These are phyloP conservation scores for Phytophthora citrophthora DNA, from an alignment of 352 stramenopile genomes.

Conservation along the genomic window DNA sequence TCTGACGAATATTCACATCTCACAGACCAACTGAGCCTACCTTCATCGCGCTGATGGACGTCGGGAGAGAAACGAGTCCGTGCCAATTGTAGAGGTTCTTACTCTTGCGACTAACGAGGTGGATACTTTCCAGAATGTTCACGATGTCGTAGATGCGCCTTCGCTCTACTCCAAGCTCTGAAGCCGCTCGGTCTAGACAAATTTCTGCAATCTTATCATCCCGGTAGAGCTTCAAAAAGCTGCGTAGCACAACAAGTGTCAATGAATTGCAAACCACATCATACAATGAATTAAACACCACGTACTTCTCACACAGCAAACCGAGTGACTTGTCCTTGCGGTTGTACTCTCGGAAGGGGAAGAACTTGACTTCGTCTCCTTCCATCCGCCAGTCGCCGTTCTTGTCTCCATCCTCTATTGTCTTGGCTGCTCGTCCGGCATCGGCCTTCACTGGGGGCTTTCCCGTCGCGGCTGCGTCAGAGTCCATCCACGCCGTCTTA, in stretches of 20 bases:
- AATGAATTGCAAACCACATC: slow-evolving; percentile 1
- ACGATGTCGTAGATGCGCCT: slow-evolving; percentile 98
- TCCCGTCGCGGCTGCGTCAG: slow-evolving; percentile 6
- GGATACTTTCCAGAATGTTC: slow-evolving; percentile 97
- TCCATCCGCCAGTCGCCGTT: slow-evolving; percentile 39
- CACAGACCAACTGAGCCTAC: slow-evolving; percentile 29
- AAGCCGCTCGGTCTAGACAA: slow-evolving; percentile 72
- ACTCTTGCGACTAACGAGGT: slow-evolving; percentile 94
- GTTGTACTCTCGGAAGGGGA: slow-evolving; percentile 87
- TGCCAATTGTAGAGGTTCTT: slow-evolving; percentile 98
- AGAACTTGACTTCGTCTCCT: slow-evolving; percentile 51
- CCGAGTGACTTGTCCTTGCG: slow-evolving; percentile 89
- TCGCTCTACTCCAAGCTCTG: slow-evolving; percentile 89
- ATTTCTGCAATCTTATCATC: slow-evolving; percentile 76
- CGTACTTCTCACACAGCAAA: slow-evolving; percentile 87
- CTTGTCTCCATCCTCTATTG: slow-evolving; percentile 23
- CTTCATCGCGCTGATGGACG: slow-evolving; percentile 78
- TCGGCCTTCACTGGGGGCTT: slow-evolving; percentile 14
- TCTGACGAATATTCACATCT: neutral
- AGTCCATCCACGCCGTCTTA: slow-evolving; percentile 39
- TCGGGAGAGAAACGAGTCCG: slow-evolving; percentile 66
- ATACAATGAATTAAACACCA: slow-evolving; percentile 5
- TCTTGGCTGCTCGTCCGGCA: slow-evolving; percentile 9
- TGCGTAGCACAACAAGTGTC: slow-evolving; percentile 23
- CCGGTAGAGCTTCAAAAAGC: slow-evolving; percentile 81